Percentiles rank a stretch among this genome's conserved stretches.
Evolutionary conservation across 2,329 filamentous ascomycete genomes (phyloP).

Genomic region (Sodiomyces alkalinus): DNA sequence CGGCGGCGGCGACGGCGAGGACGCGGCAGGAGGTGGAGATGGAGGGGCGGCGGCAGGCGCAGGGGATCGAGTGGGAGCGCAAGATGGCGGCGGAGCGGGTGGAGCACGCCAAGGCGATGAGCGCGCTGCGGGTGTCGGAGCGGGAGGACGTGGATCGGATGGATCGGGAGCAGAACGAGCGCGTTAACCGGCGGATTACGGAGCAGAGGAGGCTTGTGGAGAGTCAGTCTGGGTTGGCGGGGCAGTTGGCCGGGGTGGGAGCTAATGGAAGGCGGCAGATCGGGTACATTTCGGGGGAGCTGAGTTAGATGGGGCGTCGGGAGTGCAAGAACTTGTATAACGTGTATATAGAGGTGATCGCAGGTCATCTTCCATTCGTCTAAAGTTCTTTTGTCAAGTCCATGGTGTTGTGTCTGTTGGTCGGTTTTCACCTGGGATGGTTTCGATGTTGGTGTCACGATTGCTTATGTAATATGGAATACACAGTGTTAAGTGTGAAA

Average conservation of each 20-base stretch:
- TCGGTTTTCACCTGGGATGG: too few relatives aligned
- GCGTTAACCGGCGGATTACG: constrained; percentile 28
- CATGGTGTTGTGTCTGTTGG: too few relatives aligned
- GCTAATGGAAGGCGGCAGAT: constrained; percentile 31
- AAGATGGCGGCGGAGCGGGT: constrained; percentile 28
- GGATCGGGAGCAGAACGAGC: constrained; percentile 28
- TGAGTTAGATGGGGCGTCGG: too few relatives aligned
- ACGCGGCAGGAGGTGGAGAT: constrained; percentile 28
- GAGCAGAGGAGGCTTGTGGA: constrained; percentile 37
- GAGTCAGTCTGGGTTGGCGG: constrained; percentile 23
- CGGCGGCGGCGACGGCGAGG: constrained; percentile 27
- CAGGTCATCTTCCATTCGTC: too few relatives aligned
- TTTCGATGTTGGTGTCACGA: too few relatives aligned
- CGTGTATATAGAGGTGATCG: too few relatives aligned
- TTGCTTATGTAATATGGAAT: too few relatives aligned
- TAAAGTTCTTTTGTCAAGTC: too few relatives aligned
- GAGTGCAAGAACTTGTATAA: too few relatives aligned
- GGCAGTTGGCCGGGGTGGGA: constrained; percentile 15
- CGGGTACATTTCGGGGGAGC: constrained; percentile 38
- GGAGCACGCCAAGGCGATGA: constrained; percentile 32
- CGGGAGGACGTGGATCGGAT: constrained; percentile 33
- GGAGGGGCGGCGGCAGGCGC: constrained; percentile 26
- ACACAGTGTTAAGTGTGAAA: too few relatives aligned
- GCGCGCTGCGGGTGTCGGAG: constrained; percentile 31
- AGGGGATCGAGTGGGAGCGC: constrained; percentile 33